Evolutionary conservation across 2,329 filamentous ascomycete species (phyloP), one percentile per base, ranked within the genome.

Genomic region (Apiospora malaysiana): DNA sequence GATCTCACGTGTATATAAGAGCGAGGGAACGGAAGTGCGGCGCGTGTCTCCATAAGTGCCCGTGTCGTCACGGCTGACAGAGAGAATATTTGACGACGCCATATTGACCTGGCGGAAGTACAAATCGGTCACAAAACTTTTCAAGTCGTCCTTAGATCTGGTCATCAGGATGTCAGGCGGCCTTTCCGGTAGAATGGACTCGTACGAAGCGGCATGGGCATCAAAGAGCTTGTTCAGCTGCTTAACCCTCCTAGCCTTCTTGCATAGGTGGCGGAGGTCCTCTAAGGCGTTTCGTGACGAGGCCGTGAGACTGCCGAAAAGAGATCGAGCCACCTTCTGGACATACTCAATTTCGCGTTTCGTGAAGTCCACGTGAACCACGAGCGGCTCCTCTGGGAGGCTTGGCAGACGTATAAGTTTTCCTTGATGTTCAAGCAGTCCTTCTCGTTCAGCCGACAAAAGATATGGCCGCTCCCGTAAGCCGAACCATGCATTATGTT

Each of bases 1-100:
- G 2, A 88, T 77, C 74, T 88, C 86, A 12, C 88, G 82, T 0
- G 85, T 83, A 3, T 88, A 75, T 0, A 89, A 78, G 3, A 89
- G 74, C 0, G 56, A 63, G 4, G 82, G 79, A 0, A 84, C 68
- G 8, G 77, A 77, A 25, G 77, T 78, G 0, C 78, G 75, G 6
- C 81, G 80, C 2, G 73, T 70, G 12, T 78, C 76, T 16, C 74
- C 76, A 18, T 76, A 77, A 51, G 73, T 71, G 46, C 81, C 77
- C 2, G 71, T 70, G 4, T 81, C 75, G 27, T 81, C 78, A 18
- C 76, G 75, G 59, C 79, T 75, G 0, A 85, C 51, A 4, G 78
- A 78, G 1, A 85, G 73, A 0, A 78, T 71, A 0, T 73, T 72
- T 2, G 77, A 76, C 1, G 0, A 74, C 63, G 45, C 25, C 9